A percentile compares a stretch with the other conserved stretches of the same genome.
phyloP scores from a whole-genome alignment of 495 filamentous ascomycete species.

The Annulohypoxylon nitens region DNA sequence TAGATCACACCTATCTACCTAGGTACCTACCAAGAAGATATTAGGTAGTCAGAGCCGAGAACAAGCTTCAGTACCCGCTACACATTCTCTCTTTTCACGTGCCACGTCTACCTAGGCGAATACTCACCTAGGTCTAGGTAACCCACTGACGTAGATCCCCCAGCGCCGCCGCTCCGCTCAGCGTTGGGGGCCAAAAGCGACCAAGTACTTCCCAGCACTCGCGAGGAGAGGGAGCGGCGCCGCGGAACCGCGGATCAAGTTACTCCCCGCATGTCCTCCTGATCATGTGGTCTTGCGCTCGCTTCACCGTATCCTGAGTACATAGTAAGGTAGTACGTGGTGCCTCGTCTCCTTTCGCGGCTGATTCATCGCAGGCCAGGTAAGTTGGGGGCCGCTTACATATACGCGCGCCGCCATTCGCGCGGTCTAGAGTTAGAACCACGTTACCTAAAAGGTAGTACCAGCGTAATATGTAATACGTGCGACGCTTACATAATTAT shows the following conservation, averaged over 20 bases:
- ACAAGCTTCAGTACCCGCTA: slow-evolving; percentile 29
- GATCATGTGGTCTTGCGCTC: slow-evolving; percentile 37
- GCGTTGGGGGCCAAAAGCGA: slow-evolving; percentile 32
- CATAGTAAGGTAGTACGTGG: background rate
- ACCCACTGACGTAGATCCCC: background rate
- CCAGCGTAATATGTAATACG: background rate
- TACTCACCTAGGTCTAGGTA: background rate
- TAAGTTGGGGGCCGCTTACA: too few relatives aligned
- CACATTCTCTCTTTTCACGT: slow-evolving; percentile 21
- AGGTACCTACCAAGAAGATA: background rate
- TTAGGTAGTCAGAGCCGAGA: slow-evolving; percentile 9
- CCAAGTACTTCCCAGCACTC: background rate
- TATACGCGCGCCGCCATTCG: too few relatives aligned
- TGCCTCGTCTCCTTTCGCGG: too few relatives aligned
- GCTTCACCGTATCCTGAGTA: background rate
- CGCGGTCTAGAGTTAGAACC: too few relatives aligned
- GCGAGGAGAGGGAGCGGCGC: background rate
- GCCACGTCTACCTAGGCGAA: background rate
- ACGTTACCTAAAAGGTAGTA: background rate
- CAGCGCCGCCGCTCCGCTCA: slow-evolving; percentile 3
- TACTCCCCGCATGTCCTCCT: slow-evolving; percentile 33
- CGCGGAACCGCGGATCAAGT: slow-evolving; percentile 24
- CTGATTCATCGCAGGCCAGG: background rate
- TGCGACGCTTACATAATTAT: background rate
- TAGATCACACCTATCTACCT: background rate